Evolutionary conservation across 1,139 yeast species (phyloP).

Genomic region (Hanseniaspora uvarum): DNA sequence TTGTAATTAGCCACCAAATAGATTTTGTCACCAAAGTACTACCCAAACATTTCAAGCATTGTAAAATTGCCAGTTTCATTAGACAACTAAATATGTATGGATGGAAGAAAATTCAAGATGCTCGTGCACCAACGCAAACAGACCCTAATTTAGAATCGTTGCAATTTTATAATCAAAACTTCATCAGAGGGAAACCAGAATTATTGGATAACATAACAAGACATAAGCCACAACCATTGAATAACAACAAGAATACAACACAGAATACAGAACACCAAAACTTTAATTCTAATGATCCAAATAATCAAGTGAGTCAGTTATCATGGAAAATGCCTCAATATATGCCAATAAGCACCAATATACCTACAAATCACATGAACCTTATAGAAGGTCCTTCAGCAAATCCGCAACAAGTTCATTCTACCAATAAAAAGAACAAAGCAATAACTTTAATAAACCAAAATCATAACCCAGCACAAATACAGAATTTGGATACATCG

Average conservation of each 20-base stretch:
- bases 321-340: slow-evolving; percentile 16
- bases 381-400: slow-evolving; percentile 9
- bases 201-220: slow-evolving; percentile 62
- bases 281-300: slow-evolving; percentile 1
- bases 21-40: slow-evolving; percentile 74
- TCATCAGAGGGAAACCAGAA: slow-evolving; percentile 59
- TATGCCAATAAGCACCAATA: background rate
- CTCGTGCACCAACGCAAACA: slow-evolving; percentile 33
- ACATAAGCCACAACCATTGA: slow-evolving; percentile 28
- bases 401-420: background rate
- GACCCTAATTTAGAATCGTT: slow-evolving; percentile 35
- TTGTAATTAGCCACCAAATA: slow-evolving; percentile 76
- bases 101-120: slow-evolving; percentile 77
- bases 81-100: slow-evolving; percentile 92
- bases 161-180: slow-evolving; percentile 79
- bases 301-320: background rate
- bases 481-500: slow-evolving; percentile 38
- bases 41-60: slow-evolving; percentile 86
- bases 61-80: slow-evolving; percentile 88
- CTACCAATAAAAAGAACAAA: slow-evolving; percentile 3
- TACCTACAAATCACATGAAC: slow-evolving; percentile 11
- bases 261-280: slow-evolving; percentile 16
- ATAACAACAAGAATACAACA: slow-evolving; percentile 4
- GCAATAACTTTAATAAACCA: slow-evolving; percentile 19
- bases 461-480: slow-evolving; percentile 21